Base-by-base conservation (phyloP, 2,329 filamentous ascomycete genomes). In the Camillea tinctor region DNA sequence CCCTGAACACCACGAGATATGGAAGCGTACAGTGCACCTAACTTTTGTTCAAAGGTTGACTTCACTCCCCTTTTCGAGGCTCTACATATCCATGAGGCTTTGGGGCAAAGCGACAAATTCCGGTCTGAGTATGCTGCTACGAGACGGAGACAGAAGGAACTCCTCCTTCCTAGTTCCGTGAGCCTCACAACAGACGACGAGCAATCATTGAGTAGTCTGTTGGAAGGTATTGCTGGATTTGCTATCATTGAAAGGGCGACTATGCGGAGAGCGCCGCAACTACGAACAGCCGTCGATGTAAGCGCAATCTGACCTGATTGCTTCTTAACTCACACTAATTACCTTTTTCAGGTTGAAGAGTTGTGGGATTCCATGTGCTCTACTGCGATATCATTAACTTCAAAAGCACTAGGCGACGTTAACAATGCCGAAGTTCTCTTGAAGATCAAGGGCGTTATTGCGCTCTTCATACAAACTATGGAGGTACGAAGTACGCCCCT, bases 321-420 rank as follows among this genome's bases (percentile, higher is more conserved):
- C 30, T 44, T 24, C 7, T 48, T 23, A 50, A 36, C 50, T n/a
- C 21, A 22, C n/a, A 44, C 36, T 44, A 11, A 56, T 63, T 62
- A 26, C 64, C 30, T 20, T n/a, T 22, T 58, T 22, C 62, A 93
- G 90, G 88, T 97, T n/a, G 95, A 99, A 71, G 95, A 98, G 75
- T 80, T 99, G 1, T 99, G 95, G 95, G 94, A 98, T 70, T 97
- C 93, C 0, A 95, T 98, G 91, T 98, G 94, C 72, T 91, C 93
- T 70, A 88, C 89, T 51, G 89, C 92, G 0, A 92, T 98, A 66
- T 84, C 83, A 8, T 80, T 98, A 53, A 96, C 96, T 63, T 88
- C 89, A 0, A 91, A 89, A 67, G 89, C 92, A 0, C 79, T 99
- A 4, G 84, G 85, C 54, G 86, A 88, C 49, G 86, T 99, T n/a